Evolutionary conservation across 1,284 basidiomycete genomes (phyloP).

Genomic region (Trichosporon ovoides): DNA sequence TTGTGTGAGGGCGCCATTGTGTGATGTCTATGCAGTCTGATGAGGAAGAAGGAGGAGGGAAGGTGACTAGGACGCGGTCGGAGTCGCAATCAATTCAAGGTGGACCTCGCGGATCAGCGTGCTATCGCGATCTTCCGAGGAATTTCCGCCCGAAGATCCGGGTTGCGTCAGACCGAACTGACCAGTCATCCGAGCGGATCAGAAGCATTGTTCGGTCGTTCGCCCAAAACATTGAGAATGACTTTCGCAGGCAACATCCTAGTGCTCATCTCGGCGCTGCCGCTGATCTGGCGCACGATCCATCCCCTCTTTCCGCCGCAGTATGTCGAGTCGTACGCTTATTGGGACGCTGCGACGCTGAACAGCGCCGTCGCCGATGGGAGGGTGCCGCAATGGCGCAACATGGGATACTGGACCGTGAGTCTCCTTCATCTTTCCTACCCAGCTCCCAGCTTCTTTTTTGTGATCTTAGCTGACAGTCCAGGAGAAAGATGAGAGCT

Average conservation of each 20-base stretch:
- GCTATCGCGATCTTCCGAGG: too few relatives aligned
- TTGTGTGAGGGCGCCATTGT: constrained; percentile 8
- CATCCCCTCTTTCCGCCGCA: constrained; percentile 23
- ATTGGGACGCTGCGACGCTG: constrained; percentile 28
- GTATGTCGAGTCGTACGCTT: constrained; percentile 35
- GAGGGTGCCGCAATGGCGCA: constrained; percentile 32
- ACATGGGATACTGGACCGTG: constrained; percentile 43
- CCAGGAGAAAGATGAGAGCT: constrained; percentile 35
- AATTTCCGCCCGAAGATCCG: too few relatives aligned
- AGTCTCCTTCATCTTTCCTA: neutral
- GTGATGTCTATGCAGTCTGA: too few relatives aligned
- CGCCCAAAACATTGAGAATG: too few relatives aligned
- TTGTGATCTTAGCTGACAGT: too few relatives aligned
- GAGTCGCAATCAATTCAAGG: too few relatives aligned
- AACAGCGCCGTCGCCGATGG: constrained; percentile 22
- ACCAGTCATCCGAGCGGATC: too few relatives aligned
- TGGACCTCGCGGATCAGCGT: too few relatives aligned
- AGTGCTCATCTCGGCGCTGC: constrained; percentile 24
- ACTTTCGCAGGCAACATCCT: constrained; percentile 14
- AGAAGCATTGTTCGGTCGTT: too few relatives aligned
- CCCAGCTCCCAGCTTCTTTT: neutral
- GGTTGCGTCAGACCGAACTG: too few relatives aligned
- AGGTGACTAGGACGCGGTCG: neutral
- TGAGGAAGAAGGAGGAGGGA: neutral
- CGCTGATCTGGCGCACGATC: constrained; percentile 28